Conservation (phyloP, 2,329 filamentous ascomycete genomes). For the Xylariaceae sp. region DNA sequence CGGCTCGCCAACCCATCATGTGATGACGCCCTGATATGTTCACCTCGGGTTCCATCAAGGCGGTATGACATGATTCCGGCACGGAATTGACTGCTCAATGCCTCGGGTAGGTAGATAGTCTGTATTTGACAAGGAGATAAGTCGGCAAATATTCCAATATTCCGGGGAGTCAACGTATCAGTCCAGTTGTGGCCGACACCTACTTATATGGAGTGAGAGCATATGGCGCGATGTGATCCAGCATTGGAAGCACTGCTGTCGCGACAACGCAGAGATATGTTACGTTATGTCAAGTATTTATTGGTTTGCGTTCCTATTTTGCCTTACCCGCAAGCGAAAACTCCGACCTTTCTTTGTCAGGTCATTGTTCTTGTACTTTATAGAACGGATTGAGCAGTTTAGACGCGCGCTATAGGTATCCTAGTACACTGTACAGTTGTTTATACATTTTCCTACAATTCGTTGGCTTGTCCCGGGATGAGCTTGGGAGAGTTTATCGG, state of each 20-base stretch:
- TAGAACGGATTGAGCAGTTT: slow-evolving; percentile 1
- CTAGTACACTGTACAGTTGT: slow-evolving; percentile 24
- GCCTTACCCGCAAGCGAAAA: neutral
- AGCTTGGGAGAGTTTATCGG: neutral
- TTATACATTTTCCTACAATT: slow-evolving; percentile 26
- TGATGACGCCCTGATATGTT: no score
- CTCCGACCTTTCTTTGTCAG: neutral
- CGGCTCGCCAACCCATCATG: no score
- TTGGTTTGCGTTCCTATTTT: neutral
- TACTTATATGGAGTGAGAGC: no score
- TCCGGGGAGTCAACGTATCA: no score
- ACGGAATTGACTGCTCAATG: no score
- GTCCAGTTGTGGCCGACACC: neutral
- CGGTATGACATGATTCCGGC: no score
- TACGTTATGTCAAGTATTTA: neutral
- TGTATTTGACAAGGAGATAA: no score
- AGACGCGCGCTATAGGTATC: slow-evolving; percentile 13
- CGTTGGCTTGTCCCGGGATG: neutral
- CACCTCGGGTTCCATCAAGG: no score
- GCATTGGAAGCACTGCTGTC: neutral
- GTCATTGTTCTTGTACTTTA: slow-evolving; percentile 2
- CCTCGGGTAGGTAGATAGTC: no score
- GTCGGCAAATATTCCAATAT: no score
- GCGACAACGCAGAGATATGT: no score
- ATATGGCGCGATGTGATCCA: neutral